phyloP scores from a whole-genome alignment of 345 rosid genomes.

The Brassica napus region Da-Ae NC_063446.1:68940501-68941000 shows the following conservation, averaged over 20 bases:
- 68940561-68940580: conserved; percentile 61
- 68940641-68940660: conserved; percentile 90
- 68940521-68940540: neutral
- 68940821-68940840: conserved; percentile 87
- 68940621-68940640: conserved; percentile 96
- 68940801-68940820: conserved; percentile 68
- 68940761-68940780: conserved; percentile 83
- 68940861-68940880: conserved; percentile 96
- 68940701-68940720: neutral
- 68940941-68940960: conserved; percentile 98
- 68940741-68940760: conserved; percentile 57
- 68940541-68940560: neutral
- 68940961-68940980: conserved; percentile 98
- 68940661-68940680: conserved; percentile 91
- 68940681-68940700: conserved; percentile 72
- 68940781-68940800: conserved; percentile 72
- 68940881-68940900: conserved; percentile 98
- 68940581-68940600: conserved; percentile 75
- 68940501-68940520: conserved; percentile 21
- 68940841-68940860: conserved; percentile 85
- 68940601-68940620: conserved; percentile 86
- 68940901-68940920: conserved; percentile 98
- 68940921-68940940: conserved; percentile 98
- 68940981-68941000: conserved; percentile 84
- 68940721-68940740: conserved; percentile 8